A percentile compares a stretch with the other conserved stretches of the same genome.
phyloP scores from a whole-genome alignment of 768 basidiomycete species.

The Macrolepiota dolichaula region DNA sequence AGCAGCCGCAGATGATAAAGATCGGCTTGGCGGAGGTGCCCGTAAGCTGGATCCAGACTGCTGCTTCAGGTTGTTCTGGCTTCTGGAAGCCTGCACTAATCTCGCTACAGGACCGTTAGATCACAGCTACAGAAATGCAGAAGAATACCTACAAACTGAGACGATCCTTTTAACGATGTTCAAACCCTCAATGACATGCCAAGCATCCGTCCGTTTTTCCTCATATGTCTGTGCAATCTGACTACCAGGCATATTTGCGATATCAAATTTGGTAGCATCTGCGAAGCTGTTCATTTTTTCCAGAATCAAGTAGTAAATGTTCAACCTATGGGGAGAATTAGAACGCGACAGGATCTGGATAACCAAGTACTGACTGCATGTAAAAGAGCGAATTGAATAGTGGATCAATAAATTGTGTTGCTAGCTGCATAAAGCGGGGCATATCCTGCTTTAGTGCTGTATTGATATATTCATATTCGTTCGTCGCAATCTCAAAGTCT shows the following conservation, averaged over 20 bases:
- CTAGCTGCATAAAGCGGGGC: slow-evolving; percentile 86
- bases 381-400: slow-evolving; percentile 99
- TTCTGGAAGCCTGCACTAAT: slow-evolving; percentile 53
- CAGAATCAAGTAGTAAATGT: slow-evolving; percentile 90
- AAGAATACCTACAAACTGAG: slow-evolving; percentile 68
- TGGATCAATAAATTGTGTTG: slow-evolving; percentile 90
- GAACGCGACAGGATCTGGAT: neutral
- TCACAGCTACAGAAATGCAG: neutral
- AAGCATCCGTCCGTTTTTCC: slow-evolving; percentile 78
- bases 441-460: slow-evolving; percentile 87
- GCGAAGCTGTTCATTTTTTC: slow-evolving; percentile 92
- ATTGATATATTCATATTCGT: slow-evolving; percentile 94
- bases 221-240: slow-evolving; percentile 80
- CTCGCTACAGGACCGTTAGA: slow-evolving; percentile 42
- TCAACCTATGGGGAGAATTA: slow-evolving; percentile 53
- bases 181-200: slow-evolving; percentile 73
- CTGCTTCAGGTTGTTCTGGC: slow-evolving; percentile 24
- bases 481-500: slow-evolving; percentile 90
- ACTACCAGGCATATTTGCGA: slow-evolving; percentile 57
- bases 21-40: slow-evolving; percentile 37
- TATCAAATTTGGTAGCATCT: slow-evolving; percentile 71
- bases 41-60: slow-evolving; percentile 32
- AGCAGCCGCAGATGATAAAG: slow-evolving; percentile 25
- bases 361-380: slow-evolving; percentile 78
- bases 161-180: slow-evolving; percentile 80